Conservation (phyloP, 2,329 filamentous ascomycete genomes). For the Bimuria novae-zelandiae region DNA sequence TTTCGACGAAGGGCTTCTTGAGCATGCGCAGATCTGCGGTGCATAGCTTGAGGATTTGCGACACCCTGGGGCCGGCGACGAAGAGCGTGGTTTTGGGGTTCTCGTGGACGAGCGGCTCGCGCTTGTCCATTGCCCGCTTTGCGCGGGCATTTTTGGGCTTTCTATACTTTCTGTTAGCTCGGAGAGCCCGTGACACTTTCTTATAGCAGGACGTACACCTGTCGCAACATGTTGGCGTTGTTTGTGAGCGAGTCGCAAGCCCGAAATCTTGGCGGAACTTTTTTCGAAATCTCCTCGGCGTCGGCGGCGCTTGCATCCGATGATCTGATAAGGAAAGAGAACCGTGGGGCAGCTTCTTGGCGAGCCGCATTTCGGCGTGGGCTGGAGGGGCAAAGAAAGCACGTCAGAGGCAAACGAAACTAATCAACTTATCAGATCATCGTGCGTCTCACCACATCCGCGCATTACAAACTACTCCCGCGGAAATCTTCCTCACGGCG, state of each 20-base stretch:
- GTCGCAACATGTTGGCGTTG: slow-evolving; percentile 35
- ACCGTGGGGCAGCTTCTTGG: background rate
- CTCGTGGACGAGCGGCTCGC: slow-evolving; percentile 85
- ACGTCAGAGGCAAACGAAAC: slow-evolving; percentile 27
- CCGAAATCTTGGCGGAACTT: slow-evolving; percentile 32
- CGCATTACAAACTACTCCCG: slow-evolving; percentile 2
- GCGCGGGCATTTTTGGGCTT: slow-evolving; percentile 84
- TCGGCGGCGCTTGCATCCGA: slow-evolving; percentile 15
- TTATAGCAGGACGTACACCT: slow-evolving; percentile 41
- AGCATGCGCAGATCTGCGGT: slow-evolving; percentile 83
- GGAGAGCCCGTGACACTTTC: no score
- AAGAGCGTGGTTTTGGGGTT: slow-evolving; percentile 90
- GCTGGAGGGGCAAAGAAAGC: slow-evolving; percentile 22
- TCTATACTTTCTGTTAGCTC: slow-evolving; percentile 46
- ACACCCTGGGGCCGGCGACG: slow-evolving; percentile 84
- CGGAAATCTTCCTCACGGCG: background rate
- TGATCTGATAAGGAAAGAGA: slow-evolving; percentile 20
- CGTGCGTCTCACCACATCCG: slow-evolving; percentile 1
- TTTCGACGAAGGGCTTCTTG: slow-evolving; percentile 81
- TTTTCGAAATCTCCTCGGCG: slow-evolving; percentile 14
- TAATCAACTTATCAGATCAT: slow-evolving; percentile 30
- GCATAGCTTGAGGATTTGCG: slow-evolving; percentile 79
- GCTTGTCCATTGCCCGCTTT: slow-evolving; percentile 92
- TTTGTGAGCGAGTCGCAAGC: slow-evolving; percentile 13
- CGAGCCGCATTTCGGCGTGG: slow-evolving; percentile 4